Base-by-base conservation (phyloP, 2,329 filamentous ascomycete species). In the Emergomyces orientalis region DNA sequence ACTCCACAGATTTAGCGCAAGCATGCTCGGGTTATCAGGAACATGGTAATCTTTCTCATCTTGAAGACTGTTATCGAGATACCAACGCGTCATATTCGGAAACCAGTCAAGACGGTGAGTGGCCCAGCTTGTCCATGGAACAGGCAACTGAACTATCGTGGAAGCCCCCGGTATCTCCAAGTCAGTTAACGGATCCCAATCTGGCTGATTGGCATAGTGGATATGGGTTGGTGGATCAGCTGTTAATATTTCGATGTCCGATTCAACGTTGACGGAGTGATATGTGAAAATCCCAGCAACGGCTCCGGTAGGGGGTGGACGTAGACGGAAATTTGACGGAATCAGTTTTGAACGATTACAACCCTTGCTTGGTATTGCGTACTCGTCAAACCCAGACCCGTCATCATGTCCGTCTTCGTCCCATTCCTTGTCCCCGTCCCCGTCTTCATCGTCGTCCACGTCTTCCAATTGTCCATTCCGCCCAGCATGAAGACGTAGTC, bases 241-340 rank as follows among this genome's bases (percentile, higher is more conserved):
- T 1, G 81, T 83, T 13, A 82, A 70, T 63, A 83, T 80, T 70
- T 83, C 81, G 64, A 83, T 79, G 65, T 83, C 81, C 0, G 78
- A 79, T 67, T 83, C 81, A 66, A 79, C 79, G 37, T 66, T 71
- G 58, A 76, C 73, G 49, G 79, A 74, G 63, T 72, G 74, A 64
- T 80, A 82, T 14, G 79, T 81, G 72, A 83, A 79, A 67, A 82
- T 78, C 3, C 81, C 81, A 0, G 79, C 78, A 6, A 80, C 79
- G 2, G 79, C 81, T 57, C 81, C 81, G 45, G 70, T 64, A 22
- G 73, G 67, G n/a, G 79, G 79, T 1, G 69, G 65, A 7, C 54
- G 56, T 22, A 61, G 58, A 13, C 51, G 32, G 27, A 47, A 59
- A 61, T 45, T 41, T 55, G 19, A 27, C 32, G 54, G 54, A 54